Evolutionary conservation across 495 filamentous ascomycete species (phyloP).

Genomic region (Aspergillus olivimuriae): DNA sequence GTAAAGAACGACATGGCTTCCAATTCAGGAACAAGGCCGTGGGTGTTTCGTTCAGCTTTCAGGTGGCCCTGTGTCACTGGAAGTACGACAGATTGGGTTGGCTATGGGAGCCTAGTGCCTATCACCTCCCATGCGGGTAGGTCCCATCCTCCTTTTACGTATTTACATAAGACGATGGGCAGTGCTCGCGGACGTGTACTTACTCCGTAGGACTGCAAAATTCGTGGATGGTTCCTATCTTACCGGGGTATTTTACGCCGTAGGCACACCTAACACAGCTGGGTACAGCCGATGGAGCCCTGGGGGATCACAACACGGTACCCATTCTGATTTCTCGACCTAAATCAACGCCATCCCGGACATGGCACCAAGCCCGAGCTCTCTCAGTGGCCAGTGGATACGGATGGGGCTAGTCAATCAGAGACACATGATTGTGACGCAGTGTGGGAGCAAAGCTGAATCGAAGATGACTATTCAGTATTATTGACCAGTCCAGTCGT

Average conservation of each 20-base stretch:
- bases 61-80: neutral
- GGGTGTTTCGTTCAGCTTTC: neutral
- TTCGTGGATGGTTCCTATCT: neutral
- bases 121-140: too few species aligned
- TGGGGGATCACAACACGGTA: neutral
- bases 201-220: too few species aligned
- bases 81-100: neutral
- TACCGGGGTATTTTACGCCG: neutral
- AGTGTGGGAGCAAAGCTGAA: neutral
- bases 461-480: neutral
- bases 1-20: constrained; percentile 6
- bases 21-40: constrained; percentile 5
- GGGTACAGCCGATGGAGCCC: constrained; percentile 2
- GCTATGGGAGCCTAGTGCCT: too few species aligned
- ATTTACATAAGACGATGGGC: too few species aligned
- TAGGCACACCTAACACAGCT: neutral
- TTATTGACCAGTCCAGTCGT: neutral
- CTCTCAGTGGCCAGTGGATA: constrained; percentile 2
- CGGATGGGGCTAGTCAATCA: constrained; percentile 5
- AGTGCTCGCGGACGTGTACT: too few species aligned
- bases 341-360: constrained; percentile 2
- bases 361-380: neutral
- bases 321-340: neutral
- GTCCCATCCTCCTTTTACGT: too few species aligned
- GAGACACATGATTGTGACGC: constrained; percentile 4